Evolutionary conservation across 306 rosid genomes (phyloP), one percentile per base, ranked within the genome.

Genomic region (Canavalia ensiformis): DNA sequence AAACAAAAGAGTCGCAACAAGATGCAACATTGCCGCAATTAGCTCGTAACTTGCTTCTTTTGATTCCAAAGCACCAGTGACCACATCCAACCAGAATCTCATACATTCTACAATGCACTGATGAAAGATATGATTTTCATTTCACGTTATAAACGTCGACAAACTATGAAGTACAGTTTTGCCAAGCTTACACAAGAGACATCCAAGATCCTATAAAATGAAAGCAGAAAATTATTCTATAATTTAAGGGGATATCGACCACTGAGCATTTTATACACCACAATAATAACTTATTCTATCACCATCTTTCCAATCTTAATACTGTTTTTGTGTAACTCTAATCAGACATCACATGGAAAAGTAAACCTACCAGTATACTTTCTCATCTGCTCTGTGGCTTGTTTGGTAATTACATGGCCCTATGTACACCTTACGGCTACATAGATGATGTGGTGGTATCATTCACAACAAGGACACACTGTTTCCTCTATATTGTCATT

Each of bases 351-450:
- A 81, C 84, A 84, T 76, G 58, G 49, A 77, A 86, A 84, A 87
- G 82, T 65, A 82, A 79, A 87, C 82, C 75, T 87, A 85, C 89
- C 83, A 83, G 82, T 86, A 87, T 87, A 80, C 58, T 86, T 86
- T 46, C 67, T 70, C 75, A 54, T 80, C 76, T 83, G 84, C 88
- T 86, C 82, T 84, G 71, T 76, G 45, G 81, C 85, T 89, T 78
- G 54, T 84, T 85, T 88, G 84, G 76, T 90, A 89, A 91, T 89
- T 93, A 91, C 97, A 93, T 88, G 74, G 75, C 52, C 87, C 97
- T 82, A 84, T 81, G 89, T 39, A 71, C 76, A 88, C 97, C 97
- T 95, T 95, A 85, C 90, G 93, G 97, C 92, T 91, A 72, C 90
- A 87, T 62, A 84, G 92, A 88, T 76, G 81, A 71, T 75, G 85